Conservation (phyloP, 345 rosid genomes). For the Arabis hirsuta region DNA sequence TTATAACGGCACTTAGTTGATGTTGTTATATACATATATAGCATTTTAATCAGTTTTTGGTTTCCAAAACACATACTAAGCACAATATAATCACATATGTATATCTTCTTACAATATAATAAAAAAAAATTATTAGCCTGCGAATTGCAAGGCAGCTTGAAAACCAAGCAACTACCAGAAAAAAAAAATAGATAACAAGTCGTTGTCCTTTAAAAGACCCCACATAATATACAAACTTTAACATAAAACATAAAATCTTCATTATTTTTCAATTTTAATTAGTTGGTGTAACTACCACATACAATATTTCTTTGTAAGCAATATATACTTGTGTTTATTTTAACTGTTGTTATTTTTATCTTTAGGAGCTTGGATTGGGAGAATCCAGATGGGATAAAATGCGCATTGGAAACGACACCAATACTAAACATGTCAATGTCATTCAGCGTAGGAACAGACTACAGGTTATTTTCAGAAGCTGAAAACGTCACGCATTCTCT, state of each 20-base stretch:
- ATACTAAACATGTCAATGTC: constrained; percentile 59
- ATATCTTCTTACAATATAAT: too few species aligned
- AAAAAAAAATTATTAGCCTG: too few species aligned
- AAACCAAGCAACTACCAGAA: constrained; percentile 39
- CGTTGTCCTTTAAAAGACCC: constrained; percentile 16
- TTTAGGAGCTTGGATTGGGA: constrained; percentile 89
- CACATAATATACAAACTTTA: background rate
- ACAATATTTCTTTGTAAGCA: background rate
- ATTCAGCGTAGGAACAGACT: constrained; percentile 75
- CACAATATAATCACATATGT: background rate
- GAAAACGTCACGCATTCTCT: constrained; percentile 56
- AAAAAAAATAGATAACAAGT: constrained; percentile 30
- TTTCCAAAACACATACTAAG: background rate
- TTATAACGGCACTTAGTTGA: background rate
- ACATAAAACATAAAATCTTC: constrained; percentile 17
- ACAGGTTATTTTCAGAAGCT: constrained; percentile 56
- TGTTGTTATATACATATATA: background rate
- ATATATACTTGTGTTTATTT: background rate
- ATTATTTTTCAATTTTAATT: background rate
- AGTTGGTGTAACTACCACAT: constrained; percentile 39
- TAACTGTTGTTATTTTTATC: background rate
- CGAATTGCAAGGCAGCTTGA: constrained; percentile 8
- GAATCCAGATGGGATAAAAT: constrained; percentile 87
- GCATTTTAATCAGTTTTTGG: background rate
- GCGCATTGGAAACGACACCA: constrained; percentile 78